phyloP scores from a whole-genome alignment of 768 basidiomycete genomes.

The Floccularia luteovirens region DNA sequence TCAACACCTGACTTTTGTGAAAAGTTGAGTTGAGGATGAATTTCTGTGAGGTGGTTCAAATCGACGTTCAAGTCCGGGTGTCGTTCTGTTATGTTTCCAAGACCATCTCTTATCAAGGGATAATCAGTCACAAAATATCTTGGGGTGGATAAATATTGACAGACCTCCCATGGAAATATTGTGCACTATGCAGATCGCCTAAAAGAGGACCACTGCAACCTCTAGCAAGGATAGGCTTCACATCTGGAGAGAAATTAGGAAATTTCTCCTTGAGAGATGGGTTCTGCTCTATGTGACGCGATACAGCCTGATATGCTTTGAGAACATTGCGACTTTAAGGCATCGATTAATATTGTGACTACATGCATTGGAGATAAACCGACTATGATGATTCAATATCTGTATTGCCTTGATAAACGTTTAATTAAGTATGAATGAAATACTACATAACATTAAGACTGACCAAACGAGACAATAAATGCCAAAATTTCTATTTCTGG shows the following conservation, averaged over 20 bases:
- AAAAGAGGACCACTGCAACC: slow-evolving; percentile 63
- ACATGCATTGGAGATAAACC: slow-evolving; percentile 15
- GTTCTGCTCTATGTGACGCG: slow-evolving; percentile 44
- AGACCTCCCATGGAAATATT: slow-evolving; percentile 81
- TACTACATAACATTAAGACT: slow-evolving; percentile 11
- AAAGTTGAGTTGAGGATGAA: slow-evolving; percentile 38
- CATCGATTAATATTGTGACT: neutral
- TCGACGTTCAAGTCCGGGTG: slow-evolving; percentile 57
- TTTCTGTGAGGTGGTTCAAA: slow-evolving; percentile 8
- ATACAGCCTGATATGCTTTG: slow-evolving; percentile 67
- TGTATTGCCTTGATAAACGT: slow-evolving; percentile 54
- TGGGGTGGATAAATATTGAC: slow-evolving; percentile 8
- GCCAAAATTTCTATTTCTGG: slow-evolving; percentile 80
- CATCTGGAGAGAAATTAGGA: slow-evolving; percentile 43
- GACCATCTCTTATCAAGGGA: slow-evolving; percentile 63
- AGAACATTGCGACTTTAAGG: slow-evolving; percentile 58
- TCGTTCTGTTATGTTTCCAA: slow-evolving; percentile 49
- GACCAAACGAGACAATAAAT: slow-evolving; percentile 72
- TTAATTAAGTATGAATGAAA: slow-evolving; percentile 1
- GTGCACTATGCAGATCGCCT: slow-evolving; percentile 67
- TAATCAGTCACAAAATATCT: neutral
- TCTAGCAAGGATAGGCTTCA: slow-evolving; percentile 54
- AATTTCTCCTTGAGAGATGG: slow-evolving; percentile 52
- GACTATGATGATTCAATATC: slow-evolving; percentile 56
- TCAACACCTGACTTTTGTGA: slow-evolving; percentile 41